Conservation (phyloP, 1,284 basidiomycete species). For the Puccinia triticina region DNA sequence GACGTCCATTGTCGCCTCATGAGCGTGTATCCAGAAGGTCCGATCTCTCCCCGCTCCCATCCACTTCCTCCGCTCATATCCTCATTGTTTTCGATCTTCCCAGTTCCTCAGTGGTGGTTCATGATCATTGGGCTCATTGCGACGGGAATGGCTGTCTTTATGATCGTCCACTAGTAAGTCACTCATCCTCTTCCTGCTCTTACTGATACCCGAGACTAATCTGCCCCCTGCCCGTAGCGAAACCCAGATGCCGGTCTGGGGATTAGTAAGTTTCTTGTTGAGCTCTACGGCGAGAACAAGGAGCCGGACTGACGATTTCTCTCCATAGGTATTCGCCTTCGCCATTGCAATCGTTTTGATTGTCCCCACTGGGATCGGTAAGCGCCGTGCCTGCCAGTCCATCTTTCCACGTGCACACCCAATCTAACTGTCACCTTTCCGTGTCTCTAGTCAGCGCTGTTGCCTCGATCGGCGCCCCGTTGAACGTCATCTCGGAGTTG, state of each 20-base stretch:
- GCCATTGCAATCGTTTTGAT: constrained; percentile 24
- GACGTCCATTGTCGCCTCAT: constrained; percentile 61
- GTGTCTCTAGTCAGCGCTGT: constrained; percentile 32
- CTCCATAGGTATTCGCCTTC: constrained; percentile 37
- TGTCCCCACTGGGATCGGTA: constrained; percentile 48
- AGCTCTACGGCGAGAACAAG: neutral
- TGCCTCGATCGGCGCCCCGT: constrained; percentile 31
- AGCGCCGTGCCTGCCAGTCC: neutral
- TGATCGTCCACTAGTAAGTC: constrained; percentile 53
- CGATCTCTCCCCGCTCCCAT: neutral
- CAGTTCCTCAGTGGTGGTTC: constrained; percentile 60
- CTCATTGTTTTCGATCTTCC: neutral
- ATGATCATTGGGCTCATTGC: constrained; percentile 56
- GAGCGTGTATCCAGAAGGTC: constrained; percentile 58
- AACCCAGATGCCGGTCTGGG: constrained; percentile 49
- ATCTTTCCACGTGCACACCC: neutral
- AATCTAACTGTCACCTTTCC: neutral
- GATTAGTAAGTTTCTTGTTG: constrained; percentile 32
- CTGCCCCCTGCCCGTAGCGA: constrained; percentile 4
- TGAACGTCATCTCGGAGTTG: constrained; percentile 49
- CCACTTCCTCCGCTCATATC: neutral
- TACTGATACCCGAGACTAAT: neutral
- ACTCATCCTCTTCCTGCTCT: neutral
- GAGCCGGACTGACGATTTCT: neutral
- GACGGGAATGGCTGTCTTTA: constrained; percentile 56